Evolutionary conservation across 2,329 filamentous ascomycete genomes (phyloP).

Genomic region (Talaromyces sp.): DNA sequence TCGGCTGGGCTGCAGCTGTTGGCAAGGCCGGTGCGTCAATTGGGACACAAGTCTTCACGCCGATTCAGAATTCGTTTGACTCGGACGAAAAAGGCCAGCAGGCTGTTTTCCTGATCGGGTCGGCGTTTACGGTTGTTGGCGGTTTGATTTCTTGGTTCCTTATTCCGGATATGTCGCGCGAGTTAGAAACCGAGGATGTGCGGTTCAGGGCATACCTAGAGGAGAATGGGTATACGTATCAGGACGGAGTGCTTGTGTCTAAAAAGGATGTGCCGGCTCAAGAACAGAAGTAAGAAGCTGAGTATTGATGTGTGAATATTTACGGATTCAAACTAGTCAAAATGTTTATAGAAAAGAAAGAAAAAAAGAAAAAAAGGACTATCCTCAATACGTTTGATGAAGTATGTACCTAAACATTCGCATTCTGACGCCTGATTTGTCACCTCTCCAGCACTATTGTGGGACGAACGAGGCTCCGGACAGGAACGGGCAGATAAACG

Average conservation of each 20-base stretch:
- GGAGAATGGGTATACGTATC: slow-evolving; percentile 33
- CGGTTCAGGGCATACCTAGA: slow-evolving; percentile 41
- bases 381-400: too few relatives aligned
- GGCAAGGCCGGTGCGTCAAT: slow-evolving; percentile 48
- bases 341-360: too few relatives aligned
- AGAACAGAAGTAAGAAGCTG: background rate
- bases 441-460: too few relatives aligned
- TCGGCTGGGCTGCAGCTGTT: slow-evolving; percentile 44
- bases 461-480: too few relatives aligned
- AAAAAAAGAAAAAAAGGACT: too few relatives aligned
- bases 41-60: slow-evolving; percentile 47
- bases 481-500: too few relatives aligned
- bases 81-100: slow-evolving; percentile 42
- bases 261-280: background rate
- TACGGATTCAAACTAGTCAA: too few relatives aligned
- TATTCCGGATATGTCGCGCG: slow-evolving; percentile 38
- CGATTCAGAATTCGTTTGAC: slow-evolving; percentile 37
- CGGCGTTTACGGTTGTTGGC: slow-evolving; percentile 45
- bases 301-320: background rate
- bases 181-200: slow-evolving; percentile 40
- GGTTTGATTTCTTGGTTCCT: slow-evolving; percentile 41
- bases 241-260: background rate
- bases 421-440: too few relatives aligned
- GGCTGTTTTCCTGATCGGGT: slow-evolving; percentile 47
- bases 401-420: too few relatives aligned